These are phyloP conservation scores for Aspergillus felis DNA, from an alignment of 2,329 filamentous ascomycete genomes.

Conservation along the genomic window DNA sequence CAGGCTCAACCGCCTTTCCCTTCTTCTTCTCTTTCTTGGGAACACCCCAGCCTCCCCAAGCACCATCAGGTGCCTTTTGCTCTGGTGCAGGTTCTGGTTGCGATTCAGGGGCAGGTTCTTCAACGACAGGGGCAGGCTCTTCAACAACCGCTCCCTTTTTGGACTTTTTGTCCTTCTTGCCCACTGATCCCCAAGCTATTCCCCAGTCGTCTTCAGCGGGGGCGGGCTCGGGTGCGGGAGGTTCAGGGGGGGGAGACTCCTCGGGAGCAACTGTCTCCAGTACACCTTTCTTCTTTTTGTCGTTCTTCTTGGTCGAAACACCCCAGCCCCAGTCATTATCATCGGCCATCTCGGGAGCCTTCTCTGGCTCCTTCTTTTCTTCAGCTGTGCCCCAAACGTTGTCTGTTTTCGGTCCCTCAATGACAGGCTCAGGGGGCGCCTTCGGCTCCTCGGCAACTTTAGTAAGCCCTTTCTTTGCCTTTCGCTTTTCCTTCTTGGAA, in stretches of 20 bases:
- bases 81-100: slow-evolving; percentile 17
- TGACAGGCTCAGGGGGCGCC: slow-evolving; percentile 13
- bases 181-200: slow-evolving; percentile 24
- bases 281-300: slow-evolving; percentile 32
- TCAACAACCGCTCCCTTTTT: slow-evolving; percentile 26
- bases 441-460: slow-evolving; percentile 21
- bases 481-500: slow-evolving; percentile 29
- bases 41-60: slow-evolving; percentile 25
- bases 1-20: slow-evolving; percentile 21
- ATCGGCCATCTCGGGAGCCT: slow-evolving; percentile 10
- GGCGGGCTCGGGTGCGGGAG: slow-evolving; percentile 23
- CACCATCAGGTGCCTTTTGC: slow-evolving; percentile 19
- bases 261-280: slow-evolving; percentile 12
- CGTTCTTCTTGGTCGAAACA: slow-evolving; percentile 25
- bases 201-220: slow-evolving; percentile 36
- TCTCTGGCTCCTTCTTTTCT: slow-evolving; percentile 6
- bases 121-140: slow-evolving; percentile 10
- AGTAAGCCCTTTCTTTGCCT: slow-evolving; percentile 24
- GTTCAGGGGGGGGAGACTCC: slow-evolving; percentile 27
- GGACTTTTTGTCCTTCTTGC: slow-evolving; percentile 42
- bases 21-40: slow-evolving; percentile 27
- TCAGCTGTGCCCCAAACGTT: not conserved
- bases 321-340: slow-evolving; percentile 31
- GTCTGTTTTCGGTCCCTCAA: slow-evolving; percentile 17
- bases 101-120: slow-evolving; percentile 16